Percentiles rank a stretch among this genome's conserved stretches.
Conservation (phyloP, 2,329 filamentous ascomycete genomes). For the Pseudocercospora fijiensis region DNA sequence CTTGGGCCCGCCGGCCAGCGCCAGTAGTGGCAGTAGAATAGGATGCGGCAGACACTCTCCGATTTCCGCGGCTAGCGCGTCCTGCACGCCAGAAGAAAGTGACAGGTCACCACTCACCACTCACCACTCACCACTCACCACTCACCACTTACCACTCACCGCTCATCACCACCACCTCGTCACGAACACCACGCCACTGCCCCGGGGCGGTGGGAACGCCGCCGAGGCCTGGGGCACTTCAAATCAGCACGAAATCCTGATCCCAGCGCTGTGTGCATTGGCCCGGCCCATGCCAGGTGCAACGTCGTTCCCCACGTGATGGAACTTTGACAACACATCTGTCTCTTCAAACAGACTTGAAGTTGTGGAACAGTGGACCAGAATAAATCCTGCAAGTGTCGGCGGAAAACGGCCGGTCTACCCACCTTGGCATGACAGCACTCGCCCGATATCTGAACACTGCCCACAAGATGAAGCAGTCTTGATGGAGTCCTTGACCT, state of each 20-base stretch:
- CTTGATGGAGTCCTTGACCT: not conserved
- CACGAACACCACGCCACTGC: conserved; percentile 18
- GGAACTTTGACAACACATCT: conserved; percentile 1
- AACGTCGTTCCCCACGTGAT: conserved; percentile 2
- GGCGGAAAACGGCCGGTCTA: not conserved
- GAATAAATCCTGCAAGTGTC: not conserved
- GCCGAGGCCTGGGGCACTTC: conserved; percentile 21
- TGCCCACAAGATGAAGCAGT: not conserved
- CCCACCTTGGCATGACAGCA: conserved; percentile 5
- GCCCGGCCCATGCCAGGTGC: conserved; percentile 19
- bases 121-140: too few relatives aligned
- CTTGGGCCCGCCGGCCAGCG: too few relatives aligned
- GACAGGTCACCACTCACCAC: too few relatives aligned
- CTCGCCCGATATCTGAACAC: not conserved
- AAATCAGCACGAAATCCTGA: conserved; percentile 21
- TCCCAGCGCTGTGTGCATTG: conserved; percentile 26
- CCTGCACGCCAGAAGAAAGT: too few relatives aligned
- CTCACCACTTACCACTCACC: too few relatives aligned
- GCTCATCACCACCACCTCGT: conserved; percentile 8
- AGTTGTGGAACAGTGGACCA: not conserved
- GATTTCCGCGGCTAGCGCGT: too few relatives aligned
- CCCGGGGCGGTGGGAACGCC: conserved; percentile 18
- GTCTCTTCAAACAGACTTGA: not conserved
- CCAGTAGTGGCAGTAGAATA: not conserved
- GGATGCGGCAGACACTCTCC: too few relatives aligned